phyloP scores from a whole-genome alignment of 495 filamentous ascomycete genomes.

The Talaromyces borbonicus region DNA sequence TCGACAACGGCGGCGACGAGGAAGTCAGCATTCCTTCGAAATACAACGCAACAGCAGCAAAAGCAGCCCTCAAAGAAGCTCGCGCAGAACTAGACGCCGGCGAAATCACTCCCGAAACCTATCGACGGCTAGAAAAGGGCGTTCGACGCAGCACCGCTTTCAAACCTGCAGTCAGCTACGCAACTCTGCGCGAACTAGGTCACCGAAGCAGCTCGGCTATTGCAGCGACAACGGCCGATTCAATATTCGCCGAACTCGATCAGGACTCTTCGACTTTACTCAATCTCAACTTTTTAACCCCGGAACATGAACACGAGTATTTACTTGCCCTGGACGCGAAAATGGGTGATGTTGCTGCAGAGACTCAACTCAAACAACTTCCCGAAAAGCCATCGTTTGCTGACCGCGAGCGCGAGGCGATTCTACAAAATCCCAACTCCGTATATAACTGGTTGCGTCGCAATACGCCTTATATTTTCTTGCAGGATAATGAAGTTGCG shows the following conservation, averaged over 20 bases:
- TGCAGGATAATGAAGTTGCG: constrained; percentile 64
- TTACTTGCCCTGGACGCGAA: constrained; percentile 59
- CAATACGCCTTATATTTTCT: constrained; percentile 72
- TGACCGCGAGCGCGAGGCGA: constrained; percentile 49
- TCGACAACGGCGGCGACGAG: too few relatives aligned
- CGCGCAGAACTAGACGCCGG: constrained; percentile 31
- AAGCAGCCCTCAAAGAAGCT: constrained; percentile 34
- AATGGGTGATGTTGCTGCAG: constrained; percentile 42
- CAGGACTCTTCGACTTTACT: constrained; percentile 3
- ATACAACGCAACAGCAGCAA: constrained; percentile 28
- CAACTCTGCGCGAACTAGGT: constrained; percentile 20
- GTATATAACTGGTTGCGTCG: constrained; percentile 86
- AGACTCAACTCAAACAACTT: constrained; percentile 22
- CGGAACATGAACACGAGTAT: constrained; percentile 74
- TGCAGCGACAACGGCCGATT: constrained; percentile 12
- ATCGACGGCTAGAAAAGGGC: constrained; percentile 30
- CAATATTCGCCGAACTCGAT: not conserved
- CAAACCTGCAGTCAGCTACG: constrained; percentile 26
- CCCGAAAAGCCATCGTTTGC: constrained; percentile 31
- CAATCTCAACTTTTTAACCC: constrained; percentile 51
- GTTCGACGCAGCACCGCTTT: constrained; percentile 31
- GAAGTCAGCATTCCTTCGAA: too few relatives aligned
- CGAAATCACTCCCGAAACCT: constrained; percentile 26
- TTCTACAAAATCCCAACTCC: constrained; percentile 67
- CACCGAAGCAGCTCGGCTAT: constrained; percentile 17